phyloP scores from a whole-genome alignment of 1,139 yeast genomes.

The Yamadazyma sp. region DNA sequence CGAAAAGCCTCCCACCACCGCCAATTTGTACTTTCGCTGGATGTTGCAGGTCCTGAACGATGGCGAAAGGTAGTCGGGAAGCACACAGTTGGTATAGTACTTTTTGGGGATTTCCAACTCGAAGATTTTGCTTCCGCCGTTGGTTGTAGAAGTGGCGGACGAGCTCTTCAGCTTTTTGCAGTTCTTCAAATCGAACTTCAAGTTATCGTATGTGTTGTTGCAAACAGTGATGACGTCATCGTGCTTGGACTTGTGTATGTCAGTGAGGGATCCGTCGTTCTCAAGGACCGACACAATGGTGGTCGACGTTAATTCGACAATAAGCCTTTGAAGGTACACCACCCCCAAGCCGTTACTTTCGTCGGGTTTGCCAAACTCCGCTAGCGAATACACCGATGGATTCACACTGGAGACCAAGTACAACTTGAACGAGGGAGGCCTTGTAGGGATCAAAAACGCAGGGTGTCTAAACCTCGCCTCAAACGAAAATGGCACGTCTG shows the following conservation, averaged over 20 bases:
- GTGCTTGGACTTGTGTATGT: constrained; percentile 31
- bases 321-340: constrained; percentile 40
- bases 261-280: constrained; percentile 23
- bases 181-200: constrained; percentile 42
- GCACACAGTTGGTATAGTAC: constrained; percentile 37
- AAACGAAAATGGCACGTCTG: constrained; percentile 44
- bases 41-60: constrained; percentile 61
- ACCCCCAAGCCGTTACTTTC: constrained; percentile 51
- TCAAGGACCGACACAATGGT: constrained; percentile 40
- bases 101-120: constrained; percentile 50
- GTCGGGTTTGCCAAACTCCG: constrained; percentile 36
- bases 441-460: constrained; percentile 43
- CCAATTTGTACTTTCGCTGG: constrained; percentile 45
- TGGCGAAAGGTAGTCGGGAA: constrained; percentile 55
- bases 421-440: constrained; percentile 40
- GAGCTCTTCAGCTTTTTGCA: constrained; percentile 29
- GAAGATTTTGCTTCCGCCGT: constrained; percentile 22
- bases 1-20: constrained; percentile 47
- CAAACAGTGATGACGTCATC: constrained; percentile 30
- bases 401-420: constrained; percentile 33
- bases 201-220: constrained; percentile 33
- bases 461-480: constrained; percentile 51
- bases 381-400: constrained; percentile 38
- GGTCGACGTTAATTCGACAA: constrained; percentile 32
- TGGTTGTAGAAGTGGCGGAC: constrained; percentile 19